Percentiles rank a stretch among this genome's conserved stretches.
Evolutionary conservation across 2,329 filamentous ascomycete species (phyloP).

Genomic region (Tolypocladium tropicale): DNA sequence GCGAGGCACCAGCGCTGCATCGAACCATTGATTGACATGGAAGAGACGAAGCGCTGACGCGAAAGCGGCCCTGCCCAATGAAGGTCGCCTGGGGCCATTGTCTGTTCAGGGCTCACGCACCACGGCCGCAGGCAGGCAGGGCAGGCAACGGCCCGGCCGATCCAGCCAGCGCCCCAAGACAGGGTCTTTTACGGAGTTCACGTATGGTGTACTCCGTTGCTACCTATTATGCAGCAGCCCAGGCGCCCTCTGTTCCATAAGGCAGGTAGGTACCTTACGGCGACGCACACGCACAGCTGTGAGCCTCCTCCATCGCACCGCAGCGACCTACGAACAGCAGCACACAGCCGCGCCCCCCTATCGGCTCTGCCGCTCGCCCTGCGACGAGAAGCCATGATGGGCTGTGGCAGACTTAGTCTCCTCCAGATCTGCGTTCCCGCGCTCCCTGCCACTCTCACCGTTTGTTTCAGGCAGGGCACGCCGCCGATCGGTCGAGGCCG

Average conservation of each 20-base stretch:
- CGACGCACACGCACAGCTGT: too few relatives aligned
- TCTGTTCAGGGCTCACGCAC: not conserved
- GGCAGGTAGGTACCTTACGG: too few relatives aligned
- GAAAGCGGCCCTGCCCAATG: not conserved
- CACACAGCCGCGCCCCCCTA: too few relatives aligned
- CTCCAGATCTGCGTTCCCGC: not conserved
- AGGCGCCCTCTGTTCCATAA: too few relatives aligned
- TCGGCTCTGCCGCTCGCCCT: too few relatives aligned
- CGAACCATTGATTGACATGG: too few relatives aligned
- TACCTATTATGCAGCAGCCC: too few relatives aligned
- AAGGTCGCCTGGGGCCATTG: not conserved
- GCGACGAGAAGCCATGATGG: not conserved
- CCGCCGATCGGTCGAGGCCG: not conserved
- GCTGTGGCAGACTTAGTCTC: not conserved
- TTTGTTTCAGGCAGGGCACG: not conserved
- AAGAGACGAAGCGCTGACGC: not conserved
- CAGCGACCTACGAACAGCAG: too few relatives aligned
- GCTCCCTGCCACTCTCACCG: not conserved
- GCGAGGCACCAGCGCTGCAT: not conserved
- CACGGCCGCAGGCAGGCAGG: not conserved
- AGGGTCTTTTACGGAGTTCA: not conserved
- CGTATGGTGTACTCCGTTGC: too few relatives aligned
- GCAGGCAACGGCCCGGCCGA: not conserved
- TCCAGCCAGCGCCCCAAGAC: not conserved
- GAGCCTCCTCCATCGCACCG: too few relatives aligned